Evolutionary conservation across 2,329 filamentous ascomycete genomes (phyloP).

Genomic region (Exophiala calicioides): DNA sequence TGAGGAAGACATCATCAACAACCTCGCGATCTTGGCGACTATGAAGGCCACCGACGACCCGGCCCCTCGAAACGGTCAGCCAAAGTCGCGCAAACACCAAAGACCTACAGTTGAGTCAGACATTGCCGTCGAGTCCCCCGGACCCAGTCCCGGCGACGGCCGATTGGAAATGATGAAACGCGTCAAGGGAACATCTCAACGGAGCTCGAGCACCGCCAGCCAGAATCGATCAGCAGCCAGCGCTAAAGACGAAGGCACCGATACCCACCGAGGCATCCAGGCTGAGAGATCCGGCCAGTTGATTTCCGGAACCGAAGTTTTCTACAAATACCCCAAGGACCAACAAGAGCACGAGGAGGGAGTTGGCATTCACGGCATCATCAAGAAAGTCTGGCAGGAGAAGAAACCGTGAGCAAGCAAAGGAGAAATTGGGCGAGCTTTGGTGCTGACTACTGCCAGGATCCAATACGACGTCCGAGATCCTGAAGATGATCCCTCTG

Average conservation of each 20-base stretch:
- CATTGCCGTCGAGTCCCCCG: conserved; percentile 47
- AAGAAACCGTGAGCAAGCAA: conserved; percentile 68
- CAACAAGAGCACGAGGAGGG: conserved; percentile 55
- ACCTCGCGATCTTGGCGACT: conserved; percentile 50
- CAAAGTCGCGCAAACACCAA: conserved; percentile 48
- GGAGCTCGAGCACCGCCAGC: conserved; percentile 38
- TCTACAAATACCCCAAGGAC: conserved; percentile 54
- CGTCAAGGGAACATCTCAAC: conserved; percentile 44
- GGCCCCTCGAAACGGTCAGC: conserved; percentile 41
- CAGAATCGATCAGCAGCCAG: conserved; percentile 33
- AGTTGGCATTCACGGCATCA: conserved; percentile 70
- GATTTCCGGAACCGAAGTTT: conserved; percentile 51
- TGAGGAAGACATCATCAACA: conserved; percentile 54
- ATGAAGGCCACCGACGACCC: conserved; percentile 52
- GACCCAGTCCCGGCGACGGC: conserved; percentile 40
- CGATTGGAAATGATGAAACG: conserved; percentile 46
- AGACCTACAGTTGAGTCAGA: conserved; percentile 43
- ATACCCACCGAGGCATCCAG: conserved; percentile 42
- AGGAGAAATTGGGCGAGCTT: too few species aligned
- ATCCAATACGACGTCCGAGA: conserved; percentile 29
- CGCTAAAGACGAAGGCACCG: conserved; percentile 46
- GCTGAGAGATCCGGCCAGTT: conserved; percentile 48
- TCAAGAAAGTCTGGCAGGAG: conserved; percentile 72
- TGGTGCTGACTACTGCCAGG: conserved; percentile 18
- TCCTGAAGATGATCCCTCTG: conserved; percentile 29